These are phyloP conservation scores for Globisporangium acanthophoron DNA, from an alignment of 352 stramenopile genomes.

Conservation along the genomic window DNA sequence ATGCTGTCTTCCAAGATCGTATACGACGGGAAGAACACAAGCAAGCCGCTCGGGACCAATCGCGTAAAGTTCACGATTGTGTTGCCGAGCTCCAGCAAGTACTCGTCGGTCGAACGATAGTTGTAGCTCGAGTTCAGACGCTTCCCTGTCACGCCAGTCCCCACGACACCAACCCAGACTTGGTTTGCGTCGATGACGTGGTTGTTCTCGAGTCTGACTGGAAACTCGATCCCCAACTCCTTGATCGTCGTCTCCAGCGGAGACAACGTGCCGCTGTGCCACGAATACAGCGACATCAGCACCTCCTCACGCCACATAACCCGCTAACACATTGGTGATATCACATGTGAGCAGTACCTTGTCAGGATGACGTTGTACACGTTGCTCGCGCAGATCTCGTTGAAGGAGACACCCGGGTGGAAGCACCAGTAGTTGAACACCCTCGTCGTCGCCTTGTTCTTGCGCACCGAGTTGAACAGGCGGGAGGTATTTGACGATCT, in stretches of 20 bases:
- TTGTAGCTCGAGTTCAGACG: conserved; percentile 94
- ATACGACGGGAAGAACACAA: conserved; percentile 99
- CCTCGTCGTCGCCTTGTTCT: conserved; percentile 53
- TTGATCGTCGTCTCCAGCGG: conserved; percentile 94
- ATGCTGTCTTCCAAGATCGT: conserved; percentile 90
- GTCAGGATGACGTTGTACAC: conserved; percentile 87
- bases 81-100: conserved; percentile 95
- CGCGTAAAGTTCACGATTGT: conserved; percentile 93
- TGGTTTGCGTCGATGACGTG: conserved; percentile 94
- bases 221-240: conserved; percentile 96
- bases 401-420: conserved; percentile 94
- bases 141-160: conserved; percentile 91
- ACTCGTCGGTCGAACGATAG: conserved; percentile 89
- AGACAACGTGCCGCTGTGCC: conserved; percentile 93
- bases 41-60: conserved; percentile 94
- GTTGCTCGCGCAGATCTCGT: conserved; percentile 91
- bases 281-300: neutral
- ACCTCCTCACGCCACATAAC: neutral
- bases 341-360: conserved; percentile 28
- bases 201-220: conserved; percentile 95
- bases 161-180: conserved; percentile 89
- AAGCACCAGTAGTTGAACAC: conserved; percentile 99
- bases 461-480: conserved; percentile 43
- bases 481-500: conserved; percentile 35
- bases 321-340: neutral